Evolutionary conservation across 768 basidiomycete genomes (phyloP), one percentile per base, ranked within the genome.

Genomic region (Dioszegia aurantiaca): DNA sequence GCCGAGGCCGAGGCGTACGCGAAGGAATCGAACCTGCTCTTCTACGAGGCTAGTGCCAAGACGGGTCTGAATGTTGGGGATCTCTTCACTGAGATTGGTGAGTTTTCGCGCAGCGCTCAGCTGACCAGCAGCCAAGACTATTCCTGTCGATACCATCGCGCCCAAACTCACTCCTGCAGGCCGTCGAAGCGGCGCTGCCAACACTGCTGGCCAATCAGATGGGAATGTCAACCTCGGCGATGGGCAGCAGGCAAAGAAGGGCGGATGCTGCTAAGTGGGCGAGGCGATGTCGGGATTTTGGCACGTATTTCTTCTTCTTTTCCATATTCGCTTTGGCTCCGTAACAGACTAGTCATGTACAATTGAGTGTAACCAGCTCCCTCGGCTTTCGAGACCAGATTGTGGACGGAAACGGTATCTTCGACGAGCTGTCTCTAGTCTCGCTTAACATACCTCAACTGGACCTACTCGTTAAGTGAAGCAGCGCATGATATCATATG

Each of bases 1-100:
- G 94, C 95, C 69, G 95, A 98, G 79, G 95, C 94, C 1, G 87
- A 90, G 72, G 91, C 91, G 8, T 99, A 98, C 74, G 95, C 95
- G 12, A 84, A 88, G 55, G 95, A 98, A 78, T 86, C 88, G n/a
- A 88, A 89, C 0, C 77, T 98, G 41, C 79, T 99, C 40, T 98
- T 98, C 82, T 95, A 94, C 67, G 95, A 99, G 81, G 95, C 93
- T 36, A 89, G 87, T 70, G 95, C 95, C 24, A 99, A 98, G 60
- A 65, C 61, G 8, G 70, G 70, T 19, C 47, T 93, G 70, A 92
- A 91, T 37, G 84, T 98, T 55, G 88, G 91, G 24, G 95, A 98
- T 71, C 85, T 98, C 28, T 99, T 99, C 77, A 98, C 93, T 11
- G 93, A 97, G 78, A 98, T 99, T 70, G 94, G 93, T 97, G 53